Base-by-base conservation (phyloP, 768 basidiomycete species). In the Mycena venus region DNA sequence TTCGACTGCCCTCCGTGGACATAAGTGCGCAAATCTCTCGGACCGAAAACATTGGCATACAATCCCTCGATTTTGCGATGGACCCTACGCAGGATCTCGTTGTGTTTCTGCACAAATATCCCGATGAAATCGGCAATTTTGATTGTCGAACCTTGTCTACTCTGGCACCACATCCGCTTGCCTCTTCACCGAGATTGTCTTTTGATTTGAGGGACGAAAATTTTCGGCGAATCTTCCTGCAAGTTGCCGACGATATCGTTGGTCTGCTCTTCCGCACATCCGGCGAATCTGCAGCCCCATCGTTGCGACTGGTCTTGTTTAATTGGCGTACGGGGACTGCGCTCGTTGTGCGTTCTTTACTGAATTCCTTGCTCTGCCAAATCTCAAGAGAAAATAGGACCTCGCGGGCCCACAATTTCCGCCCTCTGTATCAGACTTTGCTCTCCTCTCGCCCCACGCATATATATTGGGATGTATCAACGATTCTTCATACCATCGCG, bases 81-180 rank as follows among this genome's bases (percentile, higher is more conserved):
- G 71, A 72, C 40, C 71, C 71, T 19, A 66, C 64, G 10, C 71
- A 66, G 17, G 71, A 72, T 40, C 58, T 72, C 9, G 47, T 72
- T 1, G 64, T 38, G 9, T 60, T 66, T 7, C n/a, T 72, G 6
- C 38, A 61, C 38, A 17, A 60, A 10, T 2, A 23, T 15, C 21
- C 63, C 29, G 36, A 36, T 5, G 65, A 61, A 9, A 17, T 29
- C 5, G 58, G 9, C 17, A 23, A 40, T 36, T 10, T 72, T n/a
- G 56, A 60, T 2, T 66, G 32, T 19, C 58, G 47, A 2, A 31
- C 56, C 25, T 34, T 72, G 47, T 66, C 64, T 6, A 49, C 64
- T 11, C 59, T 67, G 2, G 38, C 7, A 23, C 65, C 64, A 0
- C 72, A 73, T 23, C 65, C 72, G 2, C 63, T 66, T 2, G 64